Base-by-base conservation (phyloP, 345 rosid genomes). In the Pelargonium nanum region DNA sequence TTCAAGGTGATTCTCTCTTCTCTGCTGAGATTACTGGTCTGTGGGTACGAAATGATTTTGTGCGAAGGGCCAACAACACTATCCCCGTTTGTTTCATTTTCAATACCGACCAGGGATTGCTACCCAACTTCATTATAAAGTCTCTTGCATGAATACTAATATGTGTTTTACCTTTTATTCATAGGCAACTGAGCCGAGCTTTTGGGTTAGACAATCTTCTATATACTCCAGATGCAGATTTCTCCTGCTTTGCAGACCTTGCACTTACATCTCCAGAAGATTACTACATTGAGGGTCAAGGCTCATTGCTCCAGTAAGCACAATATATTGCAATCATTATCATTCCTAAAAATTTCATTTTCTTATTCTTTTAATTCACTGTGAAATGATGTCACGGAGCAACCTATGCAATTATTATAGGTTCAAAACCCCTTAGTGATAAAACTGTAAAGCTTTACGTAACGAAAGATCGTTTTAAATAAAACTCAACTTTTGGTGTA, bases 211-310 rank as follows among this genome's bases (percentile, higher is more conserved):
- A 93, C 79, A 93, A 93, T 72, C 96, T 93, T 69, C 86, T 93
- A 19, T 89, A 93, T 68, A 93, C 96, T 55, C 94, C 96, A 58
- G 97, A 93, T 85, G 99, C 97, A 20, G 97, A 93, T 80, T 93
- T 93, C 78, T 93, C 99, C 4, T 89, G 99, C 65, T 93, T 93
- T 58, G 92, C 99, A 2, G 99, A 93, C 77, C 78, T 93, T 32
- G 97, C 99, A 10, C 87, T 93, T 19, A 59, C 90, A 25, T 93
- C 97, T 10, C 97, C 99, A 0, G 92, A 84, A 65, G 96, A 93
- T 79, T 87, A 89, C 83, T 87, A 87, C 77, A 83, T 86, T 4
- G 95, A 89, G 65, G 99, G 97, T 69, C 94, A 93, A 75, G 97
- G 97, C 57, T 84, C 96, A 69, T 67, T 93, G 77, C 97, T 93